Evolutionary conservation across 805 yeast genomes (phyloP).

Genomic region (Starmerella kuoi): DNA sequence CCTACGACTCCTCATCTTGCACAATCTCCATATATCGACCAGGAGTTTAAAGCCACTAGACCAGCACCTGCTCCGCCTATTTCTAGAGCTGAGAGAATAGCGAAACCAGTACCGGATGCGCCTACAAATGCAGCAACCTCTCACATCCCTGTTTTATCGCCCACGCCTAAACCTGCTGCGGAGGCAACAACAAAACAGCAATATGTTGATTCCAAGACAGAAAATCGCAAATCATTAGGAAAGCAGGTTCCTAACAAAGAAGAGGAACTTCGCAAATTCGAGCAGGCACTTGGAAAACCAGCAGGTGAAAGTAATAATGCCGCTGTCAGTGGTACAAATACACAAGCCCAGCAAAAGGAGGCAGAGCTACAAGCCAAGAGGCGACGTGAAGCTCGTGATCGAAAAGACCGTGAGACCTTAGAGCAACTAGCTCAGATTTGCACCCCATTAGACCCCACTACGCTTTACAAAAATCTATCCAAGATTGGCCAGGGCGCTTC

Average conservation of each 20-base stretch:
- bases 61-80: conserved; percentile 8
- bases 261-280: conserved; percentile 21
- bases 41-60: conserved; percentile 6
- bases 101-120: not conserved
- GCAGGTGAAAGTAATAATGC: not conserved
- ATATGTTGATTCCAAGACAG: no score
- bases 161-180: no score
- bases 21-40: no score
- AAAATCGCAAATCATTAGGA: conserved; percentile 7
- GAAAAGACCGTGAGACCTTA: conserved; percentile 58
- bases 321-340: not conserved
- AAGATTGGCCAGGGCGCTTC: conserved; percentile 89
- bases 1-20: no score
- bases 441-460: conserved; percentile 71
- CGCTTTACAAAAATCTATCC: conserved; percentile 43
- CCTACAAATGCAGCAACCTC: no score
- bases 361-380: conserved; percentile 14
- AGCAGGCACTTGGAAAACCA: conserved; percentile 9
- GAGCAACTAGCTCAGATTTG: conserved; percentile 65
- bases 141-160: no score
- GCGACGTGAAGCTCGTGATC: conserved; percentile 67
- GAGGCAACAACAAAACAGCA: no score
- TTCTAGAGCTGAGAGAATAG: not conserved
- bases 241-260: conserved; percentile 20
- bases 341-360: not conserved